Conservation (phyloP, 2,329 filamentous ascomycete species). For the Hymenoscyphus albidus region DNA sequence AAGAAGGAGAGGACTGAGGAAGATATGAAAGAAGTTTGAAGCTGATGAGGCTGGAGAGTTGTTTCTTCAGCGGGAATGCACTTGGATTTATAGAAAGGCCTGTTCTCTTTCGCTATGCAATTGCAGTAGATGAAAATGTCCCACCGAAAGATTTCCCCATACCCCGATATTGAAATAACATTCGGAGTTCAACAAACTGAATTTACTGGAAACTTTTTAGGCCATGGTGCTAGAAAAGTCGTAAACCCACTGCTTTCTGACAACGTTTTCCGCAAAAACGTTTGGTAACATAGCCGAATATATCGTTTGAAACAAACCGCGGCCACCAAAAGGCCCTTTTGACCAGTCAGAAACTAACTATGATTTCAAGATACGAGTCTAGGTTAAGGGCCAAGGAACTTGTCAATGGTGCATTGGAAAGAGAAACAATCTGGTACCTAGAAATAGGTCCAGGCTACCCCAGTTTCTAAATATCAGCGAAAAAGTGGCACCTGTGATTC, state of each 20-base stretch:
- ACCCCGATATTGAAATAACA: not conserved
- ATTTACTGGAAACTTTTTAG: not conserved
- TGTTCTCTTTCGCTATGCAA: not conserved
- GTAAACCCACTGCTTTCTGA: not conserved
- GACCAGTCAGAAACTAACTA: not conserved
- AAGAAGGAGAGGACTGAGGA: not conserved
- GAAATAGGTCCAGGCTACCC: not conserved
- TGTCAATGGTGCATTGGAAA: not conserved
- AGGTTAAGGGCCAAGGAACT: not conserved
- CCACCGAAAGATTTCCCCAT: not conserved
- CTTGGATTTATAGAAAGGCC: not conserved
- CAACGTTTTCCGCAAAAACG: not conserved
- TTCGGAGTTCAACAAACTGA: not conserved
- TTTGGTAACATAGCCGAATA: not conserved
- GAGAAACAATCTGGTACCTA: not conserved
- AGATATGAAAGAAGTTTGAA: not conserved
- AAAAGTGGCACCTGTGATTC: not conserved
- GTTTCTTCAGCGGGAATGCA: not conserved
- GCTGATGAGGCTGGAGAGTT: not conserved
- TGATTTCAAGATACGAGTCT: not conserved
- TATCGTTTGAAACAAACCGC: not conserved
- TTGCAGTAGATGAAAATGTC: not conserved
- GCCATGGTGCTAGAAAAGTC: too few relatives aligned
- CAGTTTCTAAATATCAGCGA: not conserved
- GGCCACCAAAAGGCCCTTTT: not conserved